Percentiles rank a stretch among this genome's conserved stretches.
Evolutionary conservation across 2,329 filamentous ascomycete species (phyloP).

Genomic region (Ophiocordyceps camponoti-saundersi): DNA sequence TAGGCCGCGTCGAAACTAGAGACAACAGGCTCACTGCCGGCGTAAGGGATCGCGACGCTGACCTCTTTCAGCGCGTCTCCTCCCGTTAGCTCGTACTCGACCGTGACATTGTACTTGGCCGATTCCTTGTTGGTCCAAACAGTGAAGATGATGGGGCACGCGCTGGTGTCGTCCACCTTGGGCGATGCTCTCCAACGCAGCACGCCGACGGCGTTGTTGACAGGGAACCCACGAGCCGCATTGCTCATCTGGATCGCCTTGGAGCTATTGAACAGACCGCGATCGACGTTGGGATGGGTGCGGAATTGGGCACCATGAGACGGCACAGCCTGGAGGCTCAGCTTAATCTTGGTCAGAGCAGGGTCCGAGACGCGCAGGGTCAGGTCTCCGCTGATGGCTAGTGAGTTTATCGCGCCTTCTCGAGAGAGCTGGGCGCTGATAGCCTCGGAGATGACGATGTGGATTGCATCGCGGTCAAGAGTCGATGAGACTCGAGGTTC

Average conservation of each 20-base stretch:
- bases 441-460: conserved; percentile 75
- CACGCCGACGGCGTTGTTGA: conserved; percentile 85
- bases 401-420: conserved; percentile 72
- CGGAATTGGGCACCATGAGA: conserved; percentile 81
- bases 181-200: conserved; percentile 81
- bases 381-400: conserved; percentile 83
- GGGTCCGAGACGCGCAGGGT: conserved; percentile 81
- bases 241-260: conserved; percentile 87
- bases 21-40: conserved; percentile 68
- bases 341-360: conserved; percentile 78
- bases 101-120: conserved; percentile 72
- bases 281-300: conserved; percentile 94
- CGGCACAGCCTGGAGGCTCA: conserved; percentile 59
- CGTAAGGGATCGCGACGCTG: conserved; percentile 72
- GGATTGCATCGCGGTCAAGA: conserved; percentile 67
- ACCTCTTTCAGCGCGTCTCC: conserved; percentile 69
- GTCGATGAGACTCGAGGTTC: conserved; percentile 46
- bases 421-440: conserved; percentile 78
- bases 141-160: conserved; percentile 87
- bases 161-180: conserved; percentile 60
- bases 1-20: conserved; percentile 91
- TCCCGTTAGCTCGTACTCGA: conserved; percentile 88
- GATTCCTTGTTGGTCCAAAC: conserved; percentile 92
- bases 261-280: conserved; percentile 63
- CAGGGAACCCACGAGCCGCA: conserved; percentile 71